Evolutionary conservation across 2,329 filamentous ascomycete species (phyloP).

Genomic region (Aureobasidium lini): DNA sequence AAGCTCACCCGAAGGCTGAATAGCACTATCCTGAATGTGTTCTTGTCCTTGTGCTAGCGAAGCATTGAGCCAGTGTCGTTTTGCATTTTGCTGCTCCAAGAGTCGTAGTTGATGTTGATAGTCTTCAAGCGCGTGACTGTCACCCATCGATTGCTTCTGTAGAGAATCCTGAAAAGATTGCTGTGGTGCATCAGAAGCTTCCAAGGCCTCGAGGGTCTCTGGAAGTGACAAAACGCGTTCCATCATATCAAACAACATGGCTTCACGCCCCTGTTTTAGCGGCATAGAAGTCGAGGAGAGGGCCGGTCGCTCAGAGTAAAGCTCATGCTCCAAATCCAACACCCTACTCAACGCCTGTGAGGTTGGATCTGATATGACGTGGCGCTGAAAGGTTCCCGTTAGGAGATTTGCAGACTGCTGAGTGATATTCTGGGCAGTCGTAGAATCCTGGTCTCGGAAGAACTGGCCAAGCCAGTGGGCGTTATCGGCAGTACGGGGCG

Average conservation of each 20-base stretch:
- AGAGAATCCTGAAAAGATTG: neutral
- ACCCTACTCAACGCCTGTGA: neutral
- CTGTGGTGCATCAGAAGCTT: neutral
- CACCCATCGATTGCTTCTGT: neutral
- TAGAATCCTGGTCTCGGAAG: neutral
- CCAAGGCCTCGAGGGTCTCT: conserved; percentile 2
- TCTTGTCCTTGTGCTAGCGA: neutral
- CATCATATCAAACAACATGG: conserved; percentile 4
- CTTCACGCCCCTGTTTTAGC: neutral
- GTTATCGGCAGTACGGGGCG: neutral
- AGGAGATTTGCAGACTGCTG: neutral
- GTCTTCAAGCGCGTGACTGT: neutral
- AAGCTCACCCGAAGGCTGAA: neutral
- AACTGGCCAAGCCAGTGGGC: neutral
- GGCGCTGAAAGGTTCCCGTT: neutral
- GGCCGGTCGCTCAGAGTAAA: neutral
- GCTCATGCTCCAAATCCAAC: neutral
- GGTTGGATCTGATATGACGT: neutral
- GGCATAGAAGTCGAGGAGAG: neutral
- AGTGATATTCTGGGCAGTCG: neutral
- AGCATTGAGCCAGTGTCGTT: neutral
- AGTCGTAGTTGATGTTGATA: neutral
- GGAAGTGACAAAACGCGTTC: neutral
- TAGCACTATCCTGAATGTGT: neutral
- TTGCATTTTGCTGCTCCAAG: neutral